Conservation (phyloP, 345 rosid genomes). For the Populus alba region DNA sequence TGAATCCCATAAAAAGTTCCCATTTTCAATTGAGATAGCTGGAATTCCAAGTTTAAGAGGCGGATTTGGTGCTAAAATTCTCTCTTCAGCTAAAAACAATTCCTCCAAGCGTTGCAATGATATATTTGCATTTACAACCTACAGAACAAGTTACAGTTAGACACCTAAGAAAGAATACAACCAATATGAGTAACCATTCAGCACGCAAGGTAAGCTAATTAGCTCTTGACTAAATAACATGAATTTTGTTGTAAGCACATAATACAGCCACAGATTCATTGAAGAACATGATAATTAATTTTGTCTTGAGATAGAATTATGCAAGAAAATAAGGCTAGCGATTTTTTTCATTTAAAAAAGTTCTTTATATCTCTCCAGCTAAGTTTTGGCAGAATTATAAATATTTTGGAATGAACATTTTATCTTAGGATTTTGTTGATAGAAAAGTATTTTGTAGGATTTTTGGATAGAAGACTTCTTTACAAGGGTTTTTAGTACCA, state of each 20-base stretch:
- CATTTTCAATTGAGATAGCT: constrained; percentile 76
- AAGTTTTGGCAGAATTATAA: not conserved
- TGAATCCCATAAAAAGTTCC: constrained; percentile 85
- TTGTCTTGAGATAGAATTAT: not conserved
- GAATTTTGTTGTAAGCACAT: not conserved
- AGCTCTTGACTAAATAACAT: not conserved
- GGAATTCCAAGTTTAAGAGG: constrained; percentile 72
- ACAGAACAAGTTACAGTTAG: constrained; percentile 15
- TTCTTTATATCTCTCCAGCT: not conserved
- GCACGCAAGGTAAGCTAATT: not conserved
- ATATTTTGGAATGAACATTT: not conserved
- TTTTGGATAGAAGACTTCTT: not conserved
- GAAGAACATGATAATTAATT: not conserved
- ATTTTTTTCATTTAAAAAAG: not conserved
- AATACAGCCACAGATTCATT: not conserved
- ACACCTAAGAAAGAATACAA: not conserved
- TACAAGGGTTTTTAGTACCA: not conserved
- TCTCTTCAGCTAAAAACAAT: constrained; percentile 77
- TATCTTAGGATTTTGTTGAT: not conserved
- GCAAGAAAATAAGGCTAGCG: not conserved
- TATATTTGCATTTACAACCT: constrained; percentile 90
- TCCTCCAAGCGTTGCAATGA: constrained; percentile 90
- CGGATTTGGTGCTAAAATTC: constrained; percentile 67
- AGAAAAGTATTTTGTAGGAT: not conserved
- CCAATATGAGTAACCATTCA: not conserved